phyloP scores from a whole-genome alignment of 2,329 filamentous ascomycete genomes.

The Aureobasidium subglaciale region DNA sequence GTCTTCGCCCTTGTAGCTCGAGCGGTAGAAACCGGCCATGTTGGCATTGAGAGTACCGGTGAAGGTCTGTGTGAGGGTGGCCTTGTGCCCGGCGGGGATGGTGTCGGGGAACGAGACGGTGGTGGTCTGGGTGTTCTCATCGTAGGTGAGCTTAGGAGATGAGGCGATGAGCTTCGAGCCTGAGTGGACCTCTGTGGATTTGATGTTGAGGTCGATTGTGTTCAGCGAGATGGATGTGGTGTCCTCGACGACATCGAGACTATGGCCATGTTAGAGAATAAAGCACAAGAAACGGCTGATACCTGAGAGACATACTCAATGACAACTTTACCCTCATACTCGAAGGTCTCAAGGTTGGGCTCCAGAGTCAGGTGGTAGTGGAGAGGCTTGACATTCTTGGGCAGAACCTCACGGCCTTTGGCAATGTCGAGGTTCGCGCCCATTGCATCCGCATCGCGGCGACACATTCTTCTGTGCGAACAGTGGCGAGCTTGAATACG shows the following conservation, averaged over 20 bases:
- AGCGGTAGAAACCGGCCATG: slow-evolving; percentile 97
- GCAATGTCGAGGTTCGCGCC: slow-evolving; percentile 51
- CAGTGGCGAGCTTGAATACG: slow-evolving; percentile 48
- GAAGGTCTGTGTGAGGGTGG: slow-evolving; percentile 70
- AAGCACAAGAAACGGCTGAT: background rate
- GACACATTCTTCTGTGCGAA: slow-evolving; percentile 74
- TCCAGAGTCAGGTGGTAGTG: slow-evolving; percentile 92
- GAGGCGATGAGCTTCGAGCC: slow-evolving; percentile 52
- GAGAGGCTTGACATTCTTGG: slow-evolving; percentile 81
- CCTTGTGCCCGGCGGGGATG: slow-evolving; percentile 68
- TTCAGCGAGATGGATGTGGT: slow-evolving; percentile 82
- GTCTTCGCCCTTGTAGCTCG: slow-evolving; percentile 78
- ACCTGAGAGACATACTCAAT: slow-evolving; percentile 57
- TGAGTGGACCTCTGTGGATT: slow-evolving; percentile 61
- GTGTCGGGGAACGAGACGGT: slow-evolving; percentile 71
- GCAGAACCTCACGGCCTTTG: slow-evolving; percentile 73
- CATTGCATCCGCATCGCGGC: slow-evolving; percentile 47
- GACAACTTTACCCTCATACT: slow-evolving; percentile 73
- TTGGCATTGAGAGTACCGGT: slow-evolving; percentile 79
- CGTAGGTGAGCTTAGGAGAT: slow-evolving; percentile 62
- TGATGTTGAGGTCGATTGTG: slow-evolving; percentile 77
- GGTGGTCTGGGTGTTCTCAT: slow-evolving; percentile 73
- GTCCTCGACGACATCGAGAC: slow-evolving; percentile 75
- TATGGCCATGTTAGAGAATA: slow-evolving; percentile 24
- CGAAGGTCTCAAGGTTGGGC: slow-evolving; percentile 81